Conservation (phyloP, 345 rosid species). For the Bruguiera sexangula region DNA sequence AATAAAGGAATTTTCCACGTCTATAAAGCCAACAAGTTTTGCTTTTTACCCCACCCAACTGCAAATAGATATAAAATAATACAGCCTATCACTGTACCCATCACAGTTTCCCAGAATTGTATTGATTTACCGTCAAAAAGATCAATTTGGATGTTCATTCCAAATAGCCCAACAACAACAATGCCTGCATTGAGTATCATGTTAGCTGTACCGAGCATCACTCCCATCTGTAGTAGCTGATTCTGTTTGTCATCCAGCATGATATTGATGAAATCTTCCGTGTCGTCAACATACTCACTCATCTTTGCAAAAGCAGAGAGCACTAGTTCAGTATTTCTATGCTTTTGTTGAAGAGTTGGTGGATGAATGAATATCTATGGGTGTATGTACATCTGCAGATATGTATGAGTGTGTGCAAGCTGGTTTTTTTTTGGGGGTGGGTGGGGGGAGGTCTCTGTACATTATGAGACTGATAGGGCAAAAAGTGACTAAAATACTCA, state of each 20-base stretch:
- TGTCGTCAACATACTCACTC: constrained; percentile 52
- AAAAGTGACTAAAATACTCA: too few relatives aligned
- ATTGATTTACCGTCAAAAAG: constrained; percentile 29
- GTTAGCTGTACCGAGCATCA: constrained; percentile 43
- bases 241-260: constrained; percentile 57
- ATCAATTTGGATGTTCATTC: constrained; percentile 42
- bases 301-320: constrained; percentile 25
- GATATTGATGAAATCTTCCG: constrained; percentile 56
- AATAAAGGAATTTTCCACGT: background rate
- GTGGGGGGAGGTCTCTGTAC: too few relatives aligned
- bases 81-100: constrained; percentile 33
- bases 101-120: constrained; percentile 39
- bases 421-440: too few relatives aligned
- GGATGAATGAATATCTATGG: too few relatives aligned
- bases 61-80: constrained; percentile 31
- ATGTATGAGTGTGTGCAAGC: too few relatives aligned
- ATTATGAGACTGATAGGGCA: too few relatives aligned
- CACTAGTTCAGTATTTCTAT: background rate
- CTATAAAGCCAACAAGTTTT: constrained; percentile 34
- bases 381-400: too few relatives aligned
- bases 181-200: constrained; percentile 46
- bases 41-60: constrained; percentile 46
- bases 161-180: constrained; percentile 45
- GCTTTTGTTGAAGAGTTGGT: too few relatives aligned
- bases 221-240: constrained; percentile 52